These are phyloP conservation scores for Halenospora varia DNA, from an alignment of 495 filamentous ascomycete genomes.

Conservation along the genomic window DNA sequence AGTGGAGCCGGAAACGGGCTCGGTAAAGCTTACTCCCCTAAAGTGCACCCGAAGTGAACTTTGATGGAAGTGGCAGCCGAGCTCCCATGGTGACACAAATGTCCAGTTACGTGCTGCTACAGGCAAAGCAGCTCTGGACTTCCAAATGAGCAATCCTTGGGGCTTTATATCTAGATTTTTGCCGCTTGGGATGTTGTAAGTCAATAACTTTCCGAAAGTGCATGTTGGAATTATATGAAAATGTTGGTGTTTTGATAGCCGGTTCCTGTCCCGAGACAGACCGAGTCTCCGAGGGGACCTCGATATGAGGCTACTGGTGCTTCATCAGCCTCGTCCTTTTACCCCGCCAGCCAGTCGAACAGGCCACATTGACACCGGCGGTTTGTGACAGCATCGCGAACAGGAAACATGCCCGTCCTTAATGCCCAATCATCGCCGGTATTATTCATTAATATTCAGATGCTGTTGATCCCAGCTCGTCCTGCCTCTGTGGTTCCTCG, in stretches of 20 bases:
- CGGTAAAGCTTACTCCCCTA: too few species aligned
- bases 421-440: neutral
- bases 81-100: neutral
- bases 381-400: too few species aligned
- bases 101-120: neutral
- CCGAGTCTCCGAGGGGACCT: neutral
- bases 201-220: neutral
- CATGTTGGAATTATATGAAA: neutral
- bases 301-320: neutral
- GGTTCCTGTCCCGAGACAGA: neutral
- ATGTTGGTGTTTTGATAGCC: neutral
- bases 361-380: neutral
- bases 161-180: neutral
- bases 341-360: neutral
- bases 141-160: neutral
- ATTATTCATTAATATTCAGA: neutral
- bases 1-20: neutral
- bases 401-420: neutral
- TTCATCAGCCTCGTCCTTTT: slow-evolving; percentile 1
- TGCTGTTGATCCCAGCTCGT: neutral
- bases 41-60: neutral
- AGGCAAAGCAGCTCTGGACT: neutral
- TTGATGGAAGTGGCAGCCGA: neutral
- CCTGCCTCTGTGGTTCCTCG: neutral
- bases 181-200: neutral